These are phyloP conservation scores for Vickermania spadyakhi DNA, from an alignment of 208 protist species.

Conservation along the genomic window DNA sequence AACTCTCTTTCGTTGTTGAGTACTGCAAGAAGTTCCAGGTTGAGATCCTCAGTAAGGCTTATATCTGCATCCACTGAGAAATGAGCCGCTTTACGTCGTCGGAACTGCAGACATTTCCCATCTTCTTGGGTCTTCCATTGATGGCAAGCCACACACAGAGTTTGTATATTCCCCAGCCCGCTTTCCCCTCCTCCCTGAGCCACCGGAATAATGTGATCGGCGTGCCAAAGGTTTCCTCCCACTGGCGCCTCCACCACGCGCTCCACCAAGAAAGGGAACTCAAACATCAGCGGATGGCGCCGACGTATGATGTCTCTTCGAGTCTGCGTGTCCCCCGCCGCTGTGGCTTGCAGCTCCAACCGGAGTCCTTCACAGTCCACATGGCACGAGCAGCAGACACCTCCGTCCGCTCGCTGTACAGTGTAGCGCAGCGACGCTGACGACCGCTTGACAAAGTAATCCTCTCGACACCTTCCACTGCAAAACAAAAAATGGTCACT, in stretches of 20 bases:
- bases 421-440: slow-evolving; percentile 35
- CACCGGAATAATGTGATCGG: slow-evolving; percentile 71
- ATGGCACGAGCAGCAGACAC: slow-evolving; percentile 55
- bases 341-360: slow-evolving; percentile 11
- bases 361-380: slow-evolving; percentile 59
- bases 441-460: slow-evolving; percentile 59
- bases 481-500: slow-evolving; percentile 62
- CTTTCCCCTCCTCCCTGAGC: slow-evolving; percentile 49
- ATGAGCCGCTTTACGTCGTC: background rate
- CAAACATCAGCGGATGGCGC: slow-evolving; percentile 45
- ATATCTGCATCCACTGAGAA: too few species aligned
- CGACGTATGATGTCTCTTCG: slow-evolving; percentile 19
- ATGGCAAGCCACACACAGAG: slow-evolving; percentile 77
- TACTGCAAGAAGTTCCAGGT: too few species aligned
- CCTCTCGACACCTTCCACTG: slow-evolving; percentile 39
- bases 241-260: slow-evolving; percentile 36
- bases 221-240: slow-evolving; percentile 72
- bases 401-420: slow-evolving; percentile 38
- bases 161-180: slow-evolving; percentile 64
- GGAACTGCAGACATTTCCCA: background rate
- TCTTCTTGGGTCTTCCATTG: slow-evolving; percentile 53
- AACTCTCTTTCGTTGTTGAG: too few species aligned
- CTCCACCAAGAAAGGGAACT: slow-evolving; percentile 40
- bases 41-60: too few species aligned
- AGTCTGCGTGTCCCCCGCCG: slow-evolving; percentile 5